Evolutionary conservation across 805 yeast genomes (phyloP).

Genomic region (Candida insectalens): DNA sequence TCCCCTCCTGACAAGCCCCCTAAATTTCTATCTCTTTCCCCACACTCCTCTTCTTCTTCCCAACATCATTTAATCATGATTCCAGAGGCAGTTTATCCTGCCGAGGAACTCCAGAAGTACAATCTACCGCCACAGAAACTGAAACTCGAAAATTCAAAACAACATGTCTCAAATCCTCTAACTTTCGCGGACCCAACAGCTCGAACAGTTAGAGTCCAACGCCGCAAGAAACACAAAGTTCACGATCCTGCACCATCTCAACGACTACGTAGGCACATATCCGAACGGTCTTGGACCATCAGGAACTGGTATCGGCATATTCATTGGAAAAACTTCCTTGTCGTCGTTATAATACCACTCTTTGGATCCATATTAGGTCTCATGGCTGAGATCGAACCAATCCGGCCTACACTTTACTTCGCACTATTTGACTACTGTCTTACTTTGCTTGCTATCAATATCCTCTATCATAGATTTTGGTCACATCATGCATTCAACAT

Average conservation of each 20-base stretch:
- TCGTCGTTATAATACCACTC: slow-evolving; percentile 48
- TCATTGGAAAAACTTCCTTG: slow-evolving; percentile 61
- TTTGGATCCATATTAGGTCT: slow-evolving; percentile 11
- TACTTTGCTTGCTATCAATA: slow-evolving; percentile 66
- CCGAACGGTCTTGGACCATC: slow-evolving; percentile 70
- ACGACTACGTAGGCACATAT: slow-evolving; percentile 35
- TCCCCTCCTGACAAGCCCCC: too few relatives aligned
- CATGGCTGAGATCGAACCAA: slow-evolving; percentile 5
- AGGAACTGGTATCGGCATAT: slow-evolving; percentile 63
- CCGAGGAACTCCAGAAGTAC: slow-evolving; percentile 19
- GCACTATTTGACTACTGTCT: slow-evolving; percentile 44
- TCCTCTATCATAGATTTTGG: slow-evolving; percentile 76
- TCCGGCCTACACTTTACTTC: slow-evolving; percentile 33
- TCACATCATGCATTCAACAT: slow-evolving; percentile 48
- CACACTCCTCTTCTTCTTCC: too few relatives aligned
- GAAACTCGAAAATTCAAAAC: too few relatives aligned
- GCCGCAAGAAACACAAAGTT: slow-evolving; percentile 24
- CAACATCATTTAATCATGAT: slow-evolving; percentile 3
- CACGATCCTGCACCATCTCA: slow-evolving; percentile 8
- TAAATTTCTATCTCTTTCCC: too few relatives aligned
- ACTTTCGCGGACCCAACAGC: background rate
- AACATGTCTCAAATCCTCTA: too few relatives aligned
- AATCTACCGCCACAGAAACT: background rate
- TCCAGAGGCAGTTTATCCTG: slow-evolving; percentile 23
- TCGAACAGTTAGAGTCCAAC: slow-evolving; percentile 4